Evolutionary conservation across 345 rosid species (phyloP).

Genomic region (Gossypium herbaceum): DNA sequence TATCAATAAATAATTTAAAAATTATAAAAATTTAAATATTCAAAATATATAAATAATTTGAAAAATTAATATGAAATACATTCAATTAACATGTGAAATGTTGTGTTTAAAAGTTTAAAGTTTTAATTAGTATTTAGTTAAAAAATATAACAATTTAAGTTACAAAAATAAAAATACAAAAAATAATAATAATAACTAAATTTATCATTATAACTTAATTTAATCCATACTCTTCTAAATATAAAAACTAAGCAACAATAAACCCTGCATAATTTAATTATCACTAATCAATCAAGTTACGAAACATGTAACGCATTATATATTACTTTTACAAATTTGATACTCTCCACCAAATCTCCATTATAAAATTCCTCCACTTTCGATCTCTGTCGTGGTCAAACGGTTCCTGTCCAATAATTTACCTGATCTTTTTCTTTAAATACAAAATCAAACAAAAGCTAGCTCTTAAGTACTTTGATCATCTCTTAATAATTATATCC

Average conservation of each 20-base stretch:
- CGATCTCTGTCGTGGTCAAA: not conserved
- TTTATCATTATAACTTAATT: not conserved
- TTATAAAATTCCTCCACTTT: conserved; percentile 1
- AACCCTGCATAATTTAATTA: conserved; percentile 10
- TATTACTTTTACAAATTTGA: not conserved
- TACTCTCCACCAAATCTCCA: not conserved
- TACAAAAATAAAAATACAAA: no score
- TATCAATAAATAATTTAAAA: no score
- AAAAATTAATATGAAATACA: no score
- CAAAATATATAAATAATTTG: no score
- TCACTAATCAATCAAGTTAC: conserved; percentile 27
- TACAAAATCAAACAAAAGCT: not conserved
- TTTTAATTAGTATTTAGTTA: no score
- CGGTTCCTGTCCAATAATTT: not conserved
- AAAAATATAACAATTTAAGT: no score
- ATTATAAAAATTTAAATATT: no score
- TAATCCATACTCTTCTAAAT: not conserved
- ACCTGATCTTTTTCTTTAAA: not conserved
- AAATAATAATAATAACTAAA: no score
- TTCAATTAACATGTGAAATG: no score
- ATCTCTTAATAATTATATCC: no score
- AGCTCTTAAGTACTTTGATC: no score
- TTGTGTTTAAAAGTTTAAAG: no score
- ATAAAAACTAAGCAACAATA: not conserved
- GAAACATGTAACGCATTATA: conserved; percentile 27